Base-by-base conservation (phyloP, 441 rosid species). In the Biscutella laevigata region DNA sequence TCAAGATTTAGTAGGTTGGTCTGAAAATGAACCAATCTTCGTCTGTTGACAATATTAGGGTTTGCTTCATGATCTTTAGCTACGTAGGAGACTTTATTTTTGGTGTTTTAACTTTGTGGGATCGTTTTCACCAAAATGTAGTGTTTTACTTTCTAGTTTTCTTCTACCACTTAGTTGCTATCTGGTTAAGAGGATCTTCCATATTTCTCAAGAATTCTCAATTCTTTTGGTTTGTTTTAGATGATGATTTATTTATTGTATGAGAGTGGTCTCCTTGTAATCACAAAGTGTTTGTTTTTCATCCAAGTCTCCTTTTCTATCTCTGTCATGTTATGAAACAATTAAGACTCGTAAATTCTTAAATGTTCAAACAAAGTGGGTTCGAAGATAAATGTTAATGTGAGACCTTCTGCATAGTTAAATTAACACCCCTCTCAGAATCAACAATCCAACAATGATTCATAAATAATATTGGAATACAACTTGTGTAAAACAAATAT, bases 1-100 rank as follows among this genome's bases (percentile, higher is more conserved):
- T 69, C 61, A 66, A 56, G 62, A 71, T 68, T n/a, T n/a, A n/a
- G 59, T 70, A 67, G 80, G 76, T 73, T 71, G 67, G 64, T 30
- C 19, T 25, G 66, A 61, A 59, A 70, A 53, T 57, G 76, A 62
- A 64, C 49, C 29, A 26, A 17, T 50, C 70, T 43, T 36, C 50
- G 21, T 22, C 51, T 53, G 42, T 53, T 58, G 63, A 64, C 47
- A 5, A 7, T 57, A 21, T 36, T 55, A 65, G 64, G 57, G 64
- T 57, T 29, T 57, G 54, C 54, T 65, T 42, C 40, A 12, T 47
- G 2, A 56, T 56, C 57, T 40, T 37, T 64, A 57, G 69, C 64
- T 60, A 34, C 56, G 7, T 64, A 64, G 69, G 58, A 49, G 32
- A 27, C 26, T 33, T n/a, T n/a, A n/a, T n/a, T n/a, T n/a, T n/a